Evolutionary conservation across 1,284 basidiomycete genomes (phyloP), one percentile per base, ranked within the genome.

Genomic region (Trichosporon inkin): DNA sequence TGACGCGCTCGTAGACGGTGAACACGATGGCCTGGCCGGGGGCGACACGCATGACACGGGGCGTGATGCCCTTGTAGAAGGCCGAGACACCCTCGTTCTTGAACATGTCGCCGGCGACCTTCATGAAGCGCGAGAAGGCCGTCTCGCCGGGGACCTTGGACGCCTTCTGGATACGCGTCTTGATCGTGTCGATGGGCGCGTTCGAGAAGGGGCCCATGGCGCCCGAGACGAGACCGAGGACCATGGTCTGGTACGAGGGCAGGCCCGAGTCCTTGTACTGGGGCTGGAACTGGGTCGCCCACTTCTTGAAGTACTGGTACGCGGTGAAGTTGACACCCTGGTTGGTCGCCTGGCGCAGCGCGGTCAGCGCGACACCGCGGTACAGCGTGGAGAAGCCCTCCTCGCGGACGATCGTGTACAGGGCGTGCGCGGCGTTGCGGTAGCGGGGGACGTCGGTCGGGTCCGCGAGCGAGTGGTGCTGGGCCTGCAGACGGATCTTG

Each of bases 251-350:
- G 79, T 91, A 97, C 41, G 90, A 91, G 1, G 95, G 96, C 57
- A 99, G 83, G 20, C 71, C 73, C 44, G 67, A 67, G 32, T 75
- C 78, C 41, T 88, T 85, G 10, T 78, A 79, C 40, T 88, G 84
- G 13, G 92, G 92, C 76, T 99, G 95, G 68, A 84, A 80, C 60
- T 80, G 80, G 62, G 89, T 84, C 32, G 90, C 88, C 58, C 86
- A 71, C 73, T 88, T 89, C 82, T 98, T 98, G 70, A 98, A 82
- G 76, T 98, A 91, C 78, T 97, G 95, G 81, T 99, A 99, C 39
- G 90, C 92, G 6, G 95, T 99, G 72, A 99, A 99, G 80, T 99
- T 99, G 59, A 92, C 95, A 68, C 92, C 93, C 81, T 99, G 96
- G 77, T 99, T 99, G 22, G 95, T 99, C 11, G 96, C 94, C 82